Conservation (phyloP, 1,284 basidiomycete species). For the Marasmius fiardii region DNA sequence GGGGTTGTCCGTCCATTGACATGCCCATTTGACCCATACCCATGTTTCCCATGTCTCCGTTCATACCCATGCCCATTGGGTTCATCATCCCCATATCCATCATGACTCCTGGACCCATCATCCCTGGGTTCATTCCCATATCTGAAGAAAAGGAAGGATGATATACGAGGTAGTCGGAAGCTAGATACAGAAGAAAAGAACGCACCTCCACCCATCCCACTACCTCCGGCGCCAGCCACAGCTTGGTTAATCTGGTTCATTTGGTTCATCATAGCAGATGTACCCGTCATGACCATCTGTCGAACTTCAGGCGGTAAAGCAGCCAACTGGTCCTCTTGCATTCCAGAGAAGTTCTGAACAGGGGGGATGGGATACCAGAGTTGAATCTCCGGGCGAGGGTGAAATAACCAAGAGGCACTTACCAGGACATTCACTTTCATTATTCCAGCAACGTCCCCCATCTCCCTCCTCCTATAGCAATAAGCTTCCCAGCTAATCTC, state of each 20-base stretch:
- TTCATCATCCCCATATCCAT: conserved; percentile 56
- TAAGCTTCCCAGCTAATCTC: conserved; percentile 95
- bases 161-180: neutral
- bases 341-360: conserved; percentile 70
- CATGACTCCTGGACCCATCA: conserved; percentile 58
- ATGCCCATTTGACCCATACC: conserved; percentile 29
- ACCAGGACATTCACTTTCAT: conserved; percentile 78
- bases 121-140: conserved; percentile 39
- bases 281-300: conserved; percentile 78
- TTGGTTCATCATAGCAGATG: conserved; percentile 67
- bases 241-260: conserved; percentile 5
- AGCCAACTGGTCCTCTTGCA: conserved; percentile 76
- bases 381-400: conserved; percentile 2
- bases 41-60: conserved; percentile 32
- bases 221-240: neutral
- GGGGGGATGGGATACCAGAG: conserved; percentile 3
- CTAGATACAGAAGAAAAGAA: conserved; percentile 17
- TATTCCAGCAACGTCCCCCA: conserved; percentile 76
- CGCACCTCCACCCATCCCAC: conserved; percentile 25
- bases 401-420: conserved; percentile 26
- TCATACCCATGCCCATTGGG: conserved; percentile 44
- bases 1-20: conserved; percentile 31
- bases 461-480: conserved; percentile 79
- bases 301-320: conserved; percentile 74
- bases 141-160: neutral